Conservation (phyloP, 2,329 filamentous ascomycete genomes). For the Fusarium camptoceras region DNA sequence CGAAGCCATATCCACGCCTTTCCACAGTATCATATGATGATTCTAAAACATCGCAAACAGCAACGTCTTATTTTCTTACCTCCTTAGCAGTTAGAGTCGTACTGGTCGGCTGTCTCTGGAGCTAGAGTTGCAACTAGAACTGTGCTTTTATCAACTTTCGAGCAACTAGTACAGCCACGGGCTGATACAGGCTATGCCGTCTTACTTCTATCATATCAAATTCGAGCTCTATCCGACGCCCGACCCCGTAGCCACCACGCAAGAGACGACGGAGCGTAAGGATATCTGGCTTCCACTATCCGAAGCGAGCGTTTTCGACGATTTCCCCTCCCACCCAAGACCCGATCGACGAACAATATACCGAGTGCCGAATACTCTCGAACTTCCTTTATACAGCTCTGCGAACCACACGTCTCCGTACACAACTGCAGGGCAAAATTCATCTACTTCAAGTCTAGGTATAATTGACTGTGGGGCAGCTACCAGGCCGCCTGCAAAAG, state of each 20-base stretch:
- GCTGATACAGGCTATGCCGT: constrained; percentile 62
- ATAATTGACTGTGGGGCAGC: constrained; percentile 65
- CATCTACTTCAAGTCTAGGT: constrained; percentile 37
- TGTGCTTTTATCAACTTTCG: background rate
- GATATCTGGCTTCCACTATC: constrained; percentile 64
- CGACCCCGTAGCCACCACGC: constrained; percentile 47
- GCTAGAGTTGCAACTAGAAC: background rate
- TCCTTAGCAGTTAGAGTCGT: constrained; percentile 29
- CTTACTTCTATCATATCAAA: constrained; percentile 74
- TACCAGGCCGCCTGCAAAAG: constrained; percentile 49
- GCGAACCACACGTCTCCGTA: constrained; percentile 1
- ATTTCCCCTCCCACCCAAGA: constrained; percentile 64
- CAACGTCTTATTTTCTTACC: constrained; percentile 37
- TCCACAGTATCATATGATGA: constrained; percentile 33
- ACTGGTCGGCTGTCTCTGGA: background rate
- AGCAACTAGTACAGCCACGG: constrained; percentile 1
- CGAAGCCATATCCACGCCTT: background rate
- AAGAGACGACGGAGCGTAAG: constrained; percentile 22
- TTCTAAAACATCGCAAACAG: background rate
- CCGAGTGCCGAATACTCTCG: constrained; percentile 14
- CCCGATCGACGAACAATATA: constrained; percentile 38
- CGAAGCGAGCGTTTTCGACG: constrained; percentile 65
- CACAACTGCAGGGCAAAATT: constrained; percentile 2
- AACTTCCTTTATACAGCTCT: constrained; percentile 5
- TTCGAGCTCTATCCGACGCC: constrained; percentile 71